Evolutionary conservation across 2,329 filamentous ascomycete species (phyloP), one percentile per base, ranked within the genome.

Genomic region (Elsinoe perseae): DNA sequence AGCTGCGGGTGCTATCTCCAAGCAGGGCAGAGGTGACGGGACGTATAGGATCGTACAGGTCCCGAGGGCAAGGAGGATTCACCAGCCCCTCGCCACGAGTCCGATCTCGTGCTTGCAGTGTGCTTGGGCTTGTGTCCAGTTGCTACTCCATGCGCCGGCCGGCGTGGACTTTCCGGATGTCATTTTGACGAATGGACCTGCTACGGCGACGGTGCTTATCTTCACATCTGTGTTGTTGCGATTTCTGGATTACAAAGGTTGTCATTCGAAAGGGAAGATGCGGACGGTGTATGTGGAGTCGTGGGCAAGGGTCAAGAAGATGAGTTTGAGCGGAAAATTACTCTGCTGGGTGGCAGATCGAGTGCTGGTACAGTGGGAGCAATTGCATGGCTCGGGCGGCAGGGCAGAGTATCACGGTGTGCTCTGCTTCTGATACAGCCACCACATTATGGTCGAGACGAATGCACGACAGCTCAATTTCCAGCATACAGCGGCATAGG

Each of bases 281-380:
- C 81, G 83, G 60, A 84, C 87, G 8, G 76, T 97, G 12, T 98
- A 93, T 68, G 81, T 96, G 25, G 93, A 98, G 75, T 93, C 87
- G 18, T 96, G 91, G 85, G 92, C 93, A 2, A 80, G 93, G 14
- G 87, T 95, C 14, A 84, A 80, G 61, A 85, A 81, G 10, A 72
- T 97, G 61, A 97, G 92, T 72, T 70, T 96, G 58, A 95, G 89
- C 34, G 93, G 92, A 0, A 85, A 82, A 67, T 73, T 97, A 34
- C 75, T 98, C 57, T 72, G 85, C 1, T 73, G 76, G 44, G 71
- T 95, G 38, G 87, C 87, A 48, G 88, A 95, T 70, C 74, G 84
- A 50, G 87, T 95, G 65, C 69, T 95, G 54, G 89, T 95, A 56
- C 91, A 96, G 75, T 93, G 92, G 78, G 77, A 81, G 58, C 72